Evolutionary conservation across 768 basidiomycete genomes (phyloP).

Genomic region (Xanthoconium purpureum): DNA sequence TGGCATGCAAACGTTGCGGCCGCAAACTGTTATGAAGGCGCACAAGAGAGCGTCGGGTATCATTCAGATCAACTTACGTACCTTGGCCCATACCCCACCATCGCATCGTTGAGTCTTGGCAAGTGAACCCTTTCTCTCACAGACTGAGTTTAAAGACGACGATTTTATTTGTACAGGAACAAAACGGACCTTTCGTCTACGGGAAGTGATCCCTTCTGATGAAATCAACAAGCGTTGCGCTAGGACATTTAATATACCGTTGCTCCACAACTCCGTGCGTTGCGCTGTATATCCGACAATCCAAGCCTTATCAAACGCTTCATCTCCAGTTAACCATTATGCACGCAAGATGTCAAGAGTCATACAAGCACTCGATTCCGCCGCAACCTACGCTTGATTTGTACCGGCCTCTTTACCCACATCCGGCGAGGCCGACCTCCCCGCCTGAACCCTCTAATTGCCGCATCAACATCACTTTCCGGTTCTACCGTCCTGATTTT

Average conservation of each 20-base stretch:
- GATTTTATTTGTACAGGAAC: slow-evolving; percentile 45
- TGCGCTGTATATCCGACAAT: slow-evolving; percentile 1
- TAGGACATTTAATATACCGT: slow-evolving; percentile 72
- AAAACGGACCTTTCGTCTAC: slow-evolving; percentile 64
- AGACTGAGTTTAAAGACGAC: background rate
- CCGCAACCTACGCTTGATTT: slow-evolving; percentile 68
- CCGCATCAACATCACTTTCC: slow-evolving; percentile 83
- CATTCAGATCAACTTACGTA: slow-evolving; percentile 82
- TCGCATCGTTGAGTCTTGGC: slow-evolving; percentile 83
- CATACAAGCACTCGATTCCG: slow-evolving; percentile 76
- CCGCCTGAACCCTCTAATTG: slow-evolving; percentile 52
- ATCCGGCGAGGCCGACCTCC: slow-evolving; percentile 17
- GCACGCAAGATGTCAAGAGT: slow-evolving; percentile 83
- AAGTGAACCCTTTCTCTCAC: slow-evolving; percentile 11
- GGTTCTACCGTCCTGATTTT: slow-evolving; percentile 85
- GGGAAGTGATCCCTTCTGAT: slow-evolving; percentile 70
- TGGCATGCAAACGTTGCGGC: slow-evolving; percentile 88
- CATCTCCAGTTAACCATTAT: slow-evolving; percentile 68
- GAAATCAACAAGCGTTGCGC: slow-evolving; percentile 56
- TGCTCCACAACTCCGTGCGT: slow-evolving; percentile 75
- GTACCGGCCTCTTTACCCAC: slow-evolving; percentile 59
- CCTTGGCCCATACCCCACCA: slow-evolving; percentile 81
- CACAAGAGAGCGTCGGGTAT: slow-evolving; percentile 75
- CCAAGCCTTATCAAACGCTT: background rate
- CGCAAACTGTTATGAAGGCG: slow-evolving; percentile 81